Evolutionary conservation across 1,139 yeast genomes (phyloP).

Genomic region (Pichia sp.): DNA sequence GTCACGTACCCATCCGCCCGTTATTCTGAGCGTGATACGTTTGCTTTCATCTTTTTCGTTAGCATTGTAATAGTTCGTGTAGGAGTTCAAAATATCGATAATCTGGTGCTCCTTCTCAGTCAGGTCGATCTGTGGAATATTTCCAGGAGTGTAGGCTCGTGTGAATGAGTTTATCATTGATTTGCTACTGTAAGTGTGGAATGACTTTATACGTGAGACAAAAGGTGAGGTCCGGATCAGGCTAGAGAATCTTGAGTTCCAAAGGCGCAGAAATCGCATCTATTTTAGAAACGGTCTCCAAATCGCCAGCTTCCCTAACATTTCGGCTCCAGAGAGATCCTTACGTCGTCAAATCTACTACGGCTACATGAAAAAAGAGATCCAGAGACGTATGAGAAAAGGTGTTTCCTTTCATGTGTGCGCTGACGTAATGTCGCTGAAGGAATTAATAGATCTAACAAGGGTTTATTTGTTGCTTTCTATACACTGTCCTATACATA

Average conservation of each 20-base stretch:
- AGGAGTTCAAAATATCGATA: constrained; percentile 26
- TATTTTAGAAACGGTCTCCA: neutral
- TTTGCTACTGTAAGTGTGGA: neutral
- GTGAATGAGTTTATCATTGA: constrained; percentile 9
- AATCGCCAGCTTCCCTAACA: too few species aligned
- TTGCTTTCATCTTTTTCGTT: constrained; percentile 1
- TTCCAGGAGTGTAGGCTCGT: constrained; percentile 4
- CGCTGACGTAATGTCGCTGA: neutral
- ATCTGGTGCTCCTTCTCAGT: constrained; percentile 27
- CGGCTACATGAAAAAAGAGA: neutral
- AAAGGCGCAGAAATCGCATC: neutral
- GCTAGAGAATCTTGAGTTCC: neutral
- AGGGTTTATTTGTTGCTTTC: too few species aligned
- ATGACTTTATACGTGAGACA: neutral
- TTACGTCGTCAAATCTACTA: too few species aligned
- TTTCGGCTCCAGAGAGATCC: too few species aligned
- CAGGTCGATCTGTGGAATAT: constrained; percentile 18
- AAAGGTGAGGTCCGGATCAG: neutral
- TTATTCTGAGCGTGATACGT: constrained; percentile 62
- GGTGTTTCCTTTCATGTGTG: neutral
- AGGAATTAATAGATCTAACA: too few species aligned
- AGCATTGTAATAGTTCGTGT: constrained; percentile 26
- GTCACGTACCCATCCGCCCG: constrained; percentile 99
- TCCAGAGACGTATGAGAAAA: neutral
- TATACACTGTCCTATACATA: too few species aligned